Percentiles rank a stretch among this genome's conserved stretches.
These are phyloP conservation scores for Huiozyma naganishii DNA, from an alignment of 805 yeast genomes.

Conservation along the genomic window DNA sequence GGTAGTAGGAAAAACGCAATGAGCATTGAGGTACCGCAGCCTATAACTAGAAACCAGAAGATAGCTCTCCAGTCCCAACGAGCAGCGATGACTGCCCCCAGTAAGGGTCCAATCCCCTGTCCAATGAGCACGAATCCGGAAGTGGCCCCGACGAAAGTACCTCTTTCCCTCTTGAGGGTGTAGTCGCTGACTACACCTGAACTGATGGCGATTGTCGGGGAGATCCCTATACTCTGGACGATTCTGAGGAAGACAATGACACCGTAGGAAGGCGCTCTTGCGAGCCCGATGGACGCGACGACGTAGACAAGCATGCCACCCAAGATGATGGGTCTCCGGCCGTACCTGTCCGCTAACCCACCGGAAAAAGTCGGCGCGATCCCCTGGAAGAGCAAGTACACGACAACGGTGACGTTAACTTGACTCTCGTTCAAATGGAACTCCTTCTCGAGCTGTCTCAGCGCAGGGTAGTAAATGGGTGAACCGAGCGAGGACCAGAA, in stretches of 20 bases:
- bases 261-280: constrained; percentile 47
- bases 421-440: constrained; percentile 46
- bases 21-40: constrained; percentile 38
- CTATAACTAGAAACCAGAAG: constrained; percentile 63
- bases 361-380: constrained; percentile 59
- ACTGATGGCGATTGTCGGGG: constrained; percentile 60
- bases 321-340: constrained; percentile 61
- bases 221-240: constrained; percentile 61
- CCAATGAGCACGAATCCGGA: constrained; percentile 59
- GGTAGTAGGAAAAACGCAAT: constrained; percentile 39
- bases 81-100: constrained; percentile 37
- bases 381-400: constrained; percentile 67
- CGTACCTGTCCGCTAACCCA: constrained; percentile 54
- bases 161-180: constrained; percentile 53
- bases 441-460: constrained; percentile 43
- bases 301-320: constrained; percentile 44
- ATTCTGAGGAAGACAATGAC: constrained; percentile 53
- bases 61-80: constrained; percentile 60
- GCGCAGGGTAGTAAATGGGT: constrained; percentile 75
- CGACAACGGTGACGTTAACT: constrained; percentile 62
- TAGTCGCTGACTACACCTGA: constrained; percentile 68
- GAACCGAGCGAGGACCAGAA: constrained; percentile 64
- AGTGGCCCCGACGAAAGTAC: constrained; percentile 55
- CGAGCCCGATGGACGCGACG: constrained; percentile 56
- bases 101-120: constrained; percentile 65